Conservation (phyloP, 768 basidiomycete species). For the Lepiota venenata region DNA sequence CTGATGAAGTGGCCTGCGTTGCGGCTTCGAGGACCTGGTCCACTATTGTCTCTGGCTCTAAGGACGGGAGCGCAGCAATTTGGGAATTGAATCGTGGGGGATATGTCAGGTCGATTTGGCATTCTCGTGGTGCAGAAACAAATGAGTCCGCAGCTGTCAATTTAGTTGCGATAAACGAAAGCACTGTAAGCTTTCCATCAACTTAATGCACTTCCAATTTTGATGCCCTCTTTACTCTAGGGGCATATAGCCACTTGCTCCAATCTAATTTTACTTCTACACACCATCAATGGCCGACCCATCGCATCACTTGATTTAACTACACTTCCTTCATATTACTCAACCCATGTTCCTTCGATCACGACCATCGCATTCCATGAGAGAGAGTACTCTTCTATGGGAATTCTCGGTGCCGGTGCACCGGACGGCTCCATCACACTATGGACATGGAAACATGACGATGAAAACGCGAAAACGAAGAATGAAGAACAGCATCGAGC, state of each 20-base stretch:
- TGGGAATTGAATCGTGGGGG: slow-evolving; percentile 89
- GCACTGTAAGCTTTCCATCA: slow-evolving; percentile 54
- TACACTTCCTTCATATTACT: slow-evolving; percentile 34
- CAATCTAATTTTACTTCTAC: slow-evolving; percentile 61
- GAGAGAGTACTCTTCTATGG: slow-evolving; percentile 77
- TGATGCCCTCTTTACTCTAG: slow-evolving; percentile 31
- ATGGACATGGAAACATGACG: slow-evolving; percentile 62
- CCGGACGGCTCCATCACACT: slow-evolving; percentile 74
- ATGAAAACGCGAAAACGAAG: background rate
- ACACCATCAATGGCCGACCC: slow-evolving; percentile 82
- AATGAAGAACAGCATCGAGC: slow-evolving; percentile 65
- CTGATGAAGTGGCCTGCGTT: slow-evolving; percentile 61
- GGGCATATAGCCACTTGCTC: slow-evolving; percentile 90
- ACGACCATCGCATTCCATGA: slow-evolving; percentile 85
- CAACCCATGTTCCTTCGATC: slow-evolving; percentile 49
- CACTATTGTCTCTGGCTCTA: slow-evolving; percentile 75
- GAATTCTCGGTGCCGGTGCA: slow-evolving; percentile 78
- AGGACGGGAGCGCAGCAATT: slow-evolving; percentile 80
- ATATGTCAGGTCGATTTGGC: slow-evolving; percentile 81
- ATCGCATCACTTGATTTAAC: slow-evolving; percentile 70
- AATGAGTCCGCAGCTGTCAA: slow-evolving; percentile 46
- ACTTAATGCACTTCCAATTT: background rate
- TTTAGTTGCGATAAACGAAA: slow-evolving; percentile 78
- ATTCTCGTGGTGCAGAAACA: slow-evolving; percentile 33
- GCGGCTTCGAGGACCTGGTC: slow-evolving; percentile 82